Conservation (phyloP, 805 yeast species). For the Schwanniomyces polymorphus region DNA sequence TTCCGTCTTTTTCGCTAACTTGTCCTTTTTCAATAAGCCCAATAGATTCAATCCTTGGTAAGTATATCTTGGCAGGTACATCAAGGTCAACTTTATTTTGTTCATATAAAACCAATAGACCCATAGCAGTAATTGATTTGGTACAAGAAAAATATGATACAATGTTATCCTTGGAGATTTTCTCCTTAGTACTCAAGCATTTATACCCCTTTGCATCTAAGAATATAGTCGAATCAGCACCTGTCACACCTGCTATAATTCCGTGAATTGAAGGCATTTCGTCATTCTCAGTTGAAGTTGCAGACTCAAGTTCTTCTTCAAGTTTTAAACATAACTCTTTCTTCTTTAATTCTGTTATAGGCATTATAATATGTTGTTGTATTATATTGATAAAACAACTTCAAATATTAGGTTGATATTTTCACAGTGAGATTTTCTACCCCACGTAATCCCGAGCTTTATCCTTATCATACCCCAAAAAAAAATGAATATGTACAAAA, state of each 20-base stretch:
- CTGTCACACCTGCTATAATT: slow-evolving; percentile 29
- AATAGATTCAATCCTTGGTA: slow-evolving; percentile 31
- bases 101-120: slow-evolving; percentile 32
- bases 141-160: slow-evolving; percentile 29
- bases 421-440: too few relatives aligned
- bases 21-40: slow-evolving; percentile 25
- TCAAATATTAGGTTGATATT: too few relatives aligned
- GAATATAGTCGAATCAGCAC: slow-evolving; percentile 19
- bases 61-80: slow-evolving; percentile 26
- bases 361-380: not conserved
- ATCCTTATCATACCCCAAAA: too few relatives aligned
- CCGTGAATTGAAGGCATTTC: slow-evolving; percentile 17
- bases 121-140: slow-evolving; percentile 36
- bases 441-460: too few relatives aligned
- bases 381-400: too few relatives aligned
- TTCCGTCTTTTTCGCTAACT: slow-evolving; percentile 24
- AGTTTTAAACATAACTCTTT: not conserved
- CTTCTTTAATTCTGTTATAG: not conserved
- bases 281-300: slow-evolving; percentile 1
- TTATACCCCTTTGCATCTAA: slow-evolving; percentile 21
- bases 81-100: slow-evolving; percentile 32
- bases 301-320: not conserved
- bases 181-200: slow-evolving; percentile 13
- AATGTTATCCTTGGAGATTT: slow-evolving; percentile 15
- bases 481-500: too few relatives aligned